These are phyloP conservation scores for Iris macrosiphon DNA, from an alignment of 106 monocot genomes.

Conservation along the genomic window DNA sequence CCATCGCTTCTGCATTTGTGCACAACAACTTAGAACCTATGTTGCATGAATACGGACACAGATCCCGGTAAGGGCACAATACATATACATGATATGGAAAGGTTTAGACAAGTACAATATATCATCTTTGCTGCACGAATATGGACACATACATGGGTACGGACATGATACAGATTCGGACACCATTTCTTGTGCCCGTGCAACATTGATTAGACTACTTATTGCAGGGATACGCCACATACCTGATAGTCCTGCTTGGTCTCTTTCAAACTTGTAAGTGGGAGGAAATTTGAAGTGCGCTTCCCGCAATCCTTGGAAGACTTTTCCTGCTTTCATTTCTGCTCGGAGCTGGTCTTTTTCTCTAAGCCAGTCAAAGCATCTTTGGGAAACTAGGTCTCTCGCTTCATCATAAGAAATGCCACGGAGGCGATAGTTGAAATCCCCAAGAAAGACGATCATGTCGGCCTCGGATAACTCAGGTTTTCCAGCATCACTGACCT, in stretches of 20 bases:
- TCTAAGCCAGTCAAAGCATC: constrained; percentile 52
- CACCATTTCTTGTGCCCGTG: no score
- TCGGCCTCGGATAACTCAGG: constrained; percentile 52
- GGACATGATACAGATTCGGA: no score
- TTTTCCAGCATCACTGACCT: constrained; percentile 31
- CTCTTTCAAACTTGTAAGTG: constrained; percentile 1
- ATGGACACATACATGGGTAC: no score
- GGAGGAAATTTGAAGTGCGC: background rate
- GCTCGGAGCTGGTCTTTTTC: background rate
- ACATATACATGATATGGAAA: no score
- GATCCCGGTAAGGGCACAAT: no score
- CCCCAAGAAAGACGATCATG: constrained; percentile 56
- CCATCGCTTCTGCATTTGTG: no score
- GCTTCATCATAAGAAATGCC: constrained; percentile 53
- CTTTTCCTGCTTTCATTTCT: constrained; percentile 1
- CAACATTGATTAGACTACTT: no score
- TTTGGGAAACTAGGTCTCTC: constrained; percentile 41
- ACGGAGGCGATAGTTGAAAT: constrained; percentile 46
- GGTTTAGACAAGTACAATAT: no score
- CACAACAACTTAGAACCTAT: no score
- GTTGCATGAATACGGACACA: no score
- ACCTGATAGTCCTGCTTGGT: background rate
- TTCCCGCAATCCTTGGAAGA: background rate
- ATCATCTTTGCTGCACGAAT: no score
- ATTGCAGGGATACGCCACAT: background rate